Evolutionary conservation across 2,329 filamentous ascomycete genomes (phyloP), one percentile per base, ranked within the genome.

Genomic region (Venturia carpophila): DNA sequence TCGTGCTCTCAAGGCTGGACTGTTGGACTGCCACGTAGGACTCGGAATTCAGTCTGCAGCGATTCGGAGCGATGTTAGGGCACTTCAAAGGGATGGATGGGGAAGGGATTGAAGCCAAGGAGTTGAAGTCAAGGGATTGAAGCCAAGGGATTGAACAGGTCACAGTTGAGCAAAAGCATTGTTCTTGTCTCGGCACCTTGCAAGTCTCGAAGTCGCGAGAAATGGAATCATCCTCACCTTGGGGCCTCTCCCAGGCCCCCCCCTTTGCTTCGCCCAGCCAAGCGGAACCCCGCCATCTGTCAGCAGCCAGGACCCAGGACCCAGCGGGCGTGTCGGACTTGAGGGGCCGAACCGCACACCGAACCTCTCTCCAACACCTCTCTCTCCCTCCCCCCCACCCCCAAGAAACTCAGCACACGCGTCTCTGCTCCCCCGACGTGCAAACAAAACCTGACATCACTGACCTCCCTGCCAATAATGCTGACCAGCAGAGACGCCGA

Each of bases 321-420:
- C 4, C 39, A 47, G 13, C 45, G 10, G 45, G 45, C 45, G n/a
- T 47, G 1, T 58, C 30, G 52, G 52, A 58, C 15, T 37, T 58
- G 52, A 27, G n/a, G 52, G 37, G 27, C 52, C 52, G 52, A 55
- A 58, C 52, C 30, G n/a, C 15, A 37, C 52, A 58, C 15, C 30
- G 52, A 58, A 58, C 52, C 52, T 37, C 19, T 34, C 52, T 56
- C 52, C 11, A 34, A 56, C 52, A 56, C 37, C 52, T 56, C 49
- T 1, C 49, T 52, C 42, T 11, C 37, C 11, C 37, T 11, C 37
- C 37, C 11, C 37, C 37, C 37, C 5, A 39, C 6, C 15, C 30
- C 27, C 30, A 37, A 56, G 52, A 56, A 34, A 19, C 27, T 15
- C 52, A 21, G 17, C 27, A 56, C 52, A 37, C 27, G 52, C 52